A percentile compares a stretch with the other conserved stretches of the same genome.
phyloP scores from a whole-genome alignment of 2,329 filamentous ascomycete genomes.

The Sporothrix mexicana region DNA sequence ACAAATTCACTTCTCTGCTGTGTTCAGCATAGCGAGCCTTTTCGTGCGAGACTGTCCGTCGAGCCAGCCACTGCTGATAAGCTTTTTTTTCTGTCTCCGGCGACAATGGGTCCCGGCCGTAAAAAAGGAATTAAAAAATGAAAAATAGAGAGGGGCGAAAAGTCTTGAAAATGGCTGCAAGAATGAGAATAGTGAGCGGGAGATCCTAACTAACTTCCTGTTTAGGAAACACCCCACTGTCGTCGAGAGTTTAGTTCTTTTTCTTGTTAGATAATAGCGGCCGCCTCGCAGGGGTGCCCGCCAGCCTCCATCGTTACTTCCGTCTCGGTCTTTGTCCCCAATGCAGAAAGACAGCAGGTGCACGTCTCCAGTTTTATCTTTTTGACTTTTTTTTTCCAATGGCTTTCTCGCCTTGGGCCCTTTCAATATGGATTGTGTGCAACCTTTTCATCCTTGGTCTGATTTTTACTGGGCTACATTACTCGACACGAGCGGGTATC shows the following conservation, averaged over 20 bases:
- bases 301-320: conserved; percentile 16
- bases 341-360: conserved; percentile 27
- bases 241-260: not conserved
- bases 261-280: conserved; percentile 20
- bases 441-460: conserved; percentile 8
- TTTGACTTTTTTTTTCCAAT: not conserved
- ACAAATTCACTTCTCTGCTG: not conserved
- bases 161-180: not conserved
- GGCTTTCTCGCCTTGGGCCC: not conserved
- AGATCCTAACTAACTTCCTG: conserved; percentile 31
- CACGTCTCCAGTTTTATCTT: not conserved
- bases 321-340: conserved; percentile 22
- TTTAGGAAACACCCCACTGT: conserved; percentile 25
- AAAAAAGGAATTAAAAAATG: not conserved
- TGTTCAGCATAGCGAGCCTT: not conserved
- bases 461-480: not conserved
- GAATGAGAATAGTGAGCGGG: not conserved
- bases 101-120: not conserved
- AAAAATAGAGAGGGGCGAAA: conserved; percentile 9
- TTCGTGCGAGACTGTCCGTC: not conserved
- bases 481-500: conserved; percentile 25
- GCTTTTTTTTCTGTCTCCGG: conserved; percentile 1
- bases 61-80: not conserved
- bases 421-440: not conserved
- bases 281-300: conserved; percentile 15